Percentiles rank a stretch among this genome's conserved stretches.
Conservation (phyloP, 257 asterid species). For the Petunia secreta region DNA sequence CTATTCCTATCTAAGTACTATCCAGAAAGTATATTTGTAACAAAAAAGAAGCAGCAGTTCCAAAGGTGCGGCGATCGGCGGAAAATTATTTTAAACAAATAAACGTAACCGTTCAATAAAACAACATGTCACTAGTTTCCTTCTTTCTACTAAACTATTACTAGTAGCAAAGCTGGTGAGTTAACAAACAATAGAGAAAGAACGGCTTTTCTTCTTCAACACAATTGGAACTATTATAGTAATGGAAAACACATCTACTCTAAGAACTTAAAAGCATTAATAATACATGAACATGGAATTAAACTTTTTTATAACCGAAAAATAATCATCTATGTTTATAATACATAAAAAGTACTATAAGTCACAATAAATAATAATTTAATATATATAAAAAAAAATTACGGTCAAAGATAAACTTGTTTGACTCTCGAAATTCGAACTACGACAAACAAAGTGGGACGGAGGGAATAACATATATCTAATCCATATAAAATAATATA, state of each 20-base stretch:
- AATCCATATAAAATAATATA: too few relatives aligned
- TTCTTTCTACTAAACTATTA: neutral
- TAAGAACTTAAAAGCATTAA: neutral
- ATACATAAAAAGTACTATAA: too few relatives aligned
- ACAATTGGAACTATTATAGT: conserved; percentile 8
- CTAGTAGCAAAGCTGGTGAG: neutral
- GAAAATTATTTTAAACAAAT: conserved; percentile 35
- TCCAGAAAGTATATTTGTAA: neutral
- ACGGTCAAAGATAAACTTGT: too few relatives aligned
- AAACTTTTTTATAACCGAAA: too few relatives aligned
- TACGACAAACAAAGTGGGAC: too few relatives aligned
- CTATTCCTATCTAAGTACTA: too few relatives aligned
- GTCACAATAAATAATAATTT: too few relatives aligned
- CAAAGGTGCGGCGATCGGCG: conserved; percentile 98
- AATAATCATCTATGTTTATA: too few relatives aligned
- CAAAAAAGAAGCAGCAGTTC: conserved; percentile 63
- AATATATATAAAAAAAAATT: too few relatives aligned
- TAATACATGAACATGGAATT: too few relatives aligned
- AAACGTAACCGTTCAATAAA: conserved; percentile 15
- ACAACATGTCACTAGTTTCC: neutral
- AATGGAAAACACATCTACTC: neutral
- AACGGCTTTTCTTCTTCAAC: neutral
- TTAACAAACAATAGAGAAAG: neutral
- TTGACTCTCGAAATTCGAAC: too few relatives aligned
- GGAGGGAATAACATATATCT: too few relatives aligned